Evolutionary conservation across 345 rosid genomes (phyloP).

Genomic region (Salix koriyanagi): DNA sequence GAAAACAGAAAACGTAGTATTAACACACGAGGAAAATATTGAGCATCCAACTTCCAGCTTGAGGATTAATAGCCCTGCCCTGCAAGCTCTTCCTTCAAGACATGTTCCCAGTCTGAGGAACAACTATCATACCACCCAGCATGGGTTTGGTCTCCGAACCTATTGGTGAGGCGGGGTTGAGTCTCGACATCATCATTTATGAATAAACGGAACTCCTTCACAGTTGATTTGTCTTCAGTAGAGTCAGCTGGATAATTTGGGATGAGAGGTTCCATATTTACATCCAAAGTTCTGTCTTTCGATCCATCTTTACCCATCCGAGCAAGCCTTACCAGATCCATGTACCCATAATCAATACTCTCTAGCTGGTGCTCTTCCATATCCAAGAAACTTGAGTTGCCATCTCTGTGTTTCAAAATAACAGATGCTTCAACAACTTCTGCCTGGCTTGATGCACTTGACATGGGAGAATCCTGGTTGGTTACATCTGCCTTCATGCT

Average conservation of each 20-base stretch:
- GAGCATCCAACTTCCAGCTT: background rate
- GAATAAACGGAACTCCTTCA: slow-evolving; percentile 20
- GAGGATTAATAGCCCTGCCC: slow-evolving; percentile 26
- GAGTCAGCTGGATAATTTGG: background rate
- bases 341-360: slow-evolving; percentile 15
- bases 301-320: background rate
- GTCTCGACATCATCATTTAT: slow-evolving; percentile 17
- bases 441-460: background rate
- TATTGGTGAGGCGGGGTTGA: background rate
- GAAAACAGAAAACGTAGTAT: background rate
- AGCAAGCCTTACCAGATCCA: slow-evolving; percentile 12
- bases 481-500: background rate
- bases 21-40: background rate
- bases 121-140: slow-evolving; percentile 37
- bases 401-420: slow-evolving; percentile 35
- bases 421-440: slow-evolving; percentile 38
- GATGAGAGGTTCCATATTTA: slow-evolving; percentile 1
- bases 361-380: slow-evolving; percentile 19
- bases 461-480: slow-evolving; percentile 11
- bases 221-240: slow-evolving; percentile 5
- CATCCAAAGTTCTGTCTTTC: slow-evolving; percentile 10
- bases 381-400: slow-evolving; percentile 15
- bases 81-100: slow-evolving; percentile 47
- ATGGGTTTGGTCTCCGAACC: slow-evolving; percentile 20
- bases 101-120: slow-evolving; percentile 77